Evolutionary conservation across 1,284 basidiomycete species (phyloP), one percentile per base, ranked within the genome.

Genomic region (Microbotryomycetes sp.): DNA sequence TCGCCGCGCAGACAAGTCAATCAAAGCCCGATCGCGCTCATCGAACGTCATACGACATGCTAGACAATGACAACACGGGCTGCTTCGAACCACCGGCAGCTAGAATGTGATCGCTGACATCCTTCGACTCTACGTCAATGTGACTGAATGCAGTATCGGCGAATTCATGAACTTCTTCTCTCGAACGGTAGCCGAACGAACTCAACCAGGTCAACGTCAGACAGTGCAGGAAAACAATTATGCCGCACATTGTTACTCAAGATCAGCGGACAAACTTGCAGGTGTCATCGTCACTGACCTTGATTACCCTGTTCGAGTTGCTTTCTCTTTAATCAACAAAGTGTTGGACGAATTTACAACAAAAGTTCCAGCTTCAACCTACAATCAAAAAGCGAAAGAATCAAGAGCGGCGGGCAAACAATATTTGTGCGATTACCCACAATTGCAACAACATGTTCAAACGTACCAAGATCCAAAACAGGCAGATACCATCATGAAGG

Each of bases 381-480:
- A 85, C 51, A 88, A 83, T 75, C 75, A 77, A 63, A 84, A 82
- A 60, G 85, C 86, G 7, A 73, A 22, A 3, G 56, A 67, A 47
- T 58, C 59, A 5, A 53, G 67, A 60, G 45, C 46, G 26, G 14
- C 54, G 19, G 63, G 65, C 58, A 62, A 70, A 61, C 60, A 71
- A 56, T 42, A 54, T 26, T 55, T 69, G 70, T 26, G 74, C 69
- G 42, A 74, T 62, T 72, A 77, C 74, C 70, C 79, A 0, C 78
- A 89, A 60, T 81, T 92, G 67, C 82, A 85, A 56, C 83, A 82
- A 19, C 97, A 93, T 76, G 78, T 98, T 54, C 80, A 84, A 75
- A 92, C 94, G 78, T 98, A 97, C 78, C 96, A 99, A 79, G 96
- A 99, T 77, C 96, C 96, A 7, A 84, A 87, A 67, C 93, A 98